phyloP scores from a whole-genome alignment of 2,329 filamentous ascomycete species.

The Mycosphaerella arachidis region DNA sequence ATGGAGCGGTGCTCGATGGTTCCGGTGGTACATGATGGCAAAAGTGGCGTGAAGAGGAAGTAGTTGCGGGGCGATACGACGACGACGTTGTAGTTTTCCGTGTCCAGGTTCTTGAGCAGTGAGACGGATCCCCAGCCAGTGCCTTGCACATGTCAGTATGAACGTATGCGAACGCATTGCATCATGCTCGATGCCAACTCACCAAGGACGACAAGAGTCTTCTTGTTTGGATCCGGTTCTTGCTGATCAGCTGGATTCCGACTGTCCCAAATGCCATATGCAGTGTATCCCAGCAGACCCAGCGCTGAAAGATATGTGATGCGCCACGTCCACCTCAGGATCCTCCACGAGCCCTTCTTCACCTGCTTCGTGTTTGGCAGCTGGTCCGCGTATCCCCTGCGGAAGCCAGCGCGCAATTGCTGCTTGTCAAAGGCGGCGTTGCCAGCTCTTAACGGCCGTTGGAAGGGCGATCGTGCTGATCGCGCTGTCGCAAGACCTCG shows the following conservation, averaged over 20 bases:
- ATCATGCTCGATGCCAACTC: slow-evolving; percentile 26
- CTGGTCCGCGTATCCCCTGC: slow-evolving; percentile 32
- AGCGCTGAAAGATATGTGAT: slow-evolving; percentile 71
- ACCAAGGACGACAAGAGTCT: slow-evolving; percentile 95
- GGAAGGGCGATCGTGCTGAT: slow-evolving; percentile 15
- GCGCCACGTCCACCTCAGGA: slow-evolving; percentile 78
- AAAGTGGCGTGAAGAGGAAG: slow-evolving; percentile 97
- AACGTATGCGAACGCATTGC: neutral
- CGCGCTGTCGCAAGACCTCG: slow-evolving; percentile 23
- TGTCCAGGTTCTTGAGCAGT: slow-evolving; percentile 96
- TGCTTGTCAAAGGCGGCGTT: slow-evolving; percentile 11
- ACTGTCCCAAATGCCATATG: slow-evolving; percentile 77
- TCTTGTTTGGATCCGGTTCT: slow-evolving; percentile 79
- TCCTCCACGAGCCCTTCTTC: slow-evolving; percentile 57
- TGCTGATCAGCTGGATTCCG: slow-evolving; percentile 77
- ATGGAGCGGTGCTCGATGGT: slow-evolving; percentile 98
- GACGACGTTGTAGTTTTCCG: slow-evolving; percentile 93
- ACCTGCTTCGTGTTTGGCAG: slow-evolving; percentile 28
- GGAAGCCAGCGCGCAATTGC: slow-evolving; percentile 22
- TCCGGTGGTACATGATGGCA: slow-evolving; percentile 95
- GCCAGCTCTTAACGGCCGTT: slow-evolving; percentile 17
- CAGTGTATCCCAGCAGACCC: slow-evolving; percentile 64
- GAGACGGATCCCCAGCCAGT: slow-evolving; percentile 96
- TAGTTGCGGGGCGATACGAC: slow-evolving; percentile 98
- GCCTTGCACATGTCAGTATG: slow-evolving; percentile 50